These are phyloP conservation scores for Fusarium xylarioides DNA, from an alignment of 2,329 filamentous ascomycete species.

Conservation along the genomic window DNA sequence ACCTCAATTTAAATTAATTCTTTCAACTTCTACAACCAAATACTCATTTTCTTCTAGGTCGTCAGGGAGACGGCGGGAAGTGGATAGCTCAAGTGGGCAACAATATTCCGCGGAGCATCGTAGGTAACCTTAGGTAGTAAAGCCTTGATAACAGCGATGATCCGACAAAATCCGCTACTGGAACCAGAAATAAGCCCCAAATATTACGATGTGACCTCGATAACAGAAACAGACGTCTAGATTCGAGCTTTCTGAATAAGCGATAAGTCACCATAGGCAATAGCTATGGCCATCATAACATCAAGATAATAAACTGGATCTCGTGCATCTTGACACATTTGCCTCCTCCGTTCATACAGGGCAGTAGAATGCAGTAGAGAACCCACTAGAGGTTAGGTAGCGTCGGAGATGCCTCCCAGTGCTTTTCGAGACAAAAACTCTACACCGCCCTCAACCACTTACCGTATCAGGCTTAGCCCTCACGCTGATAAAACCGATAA, in stretches of 20 bases:
- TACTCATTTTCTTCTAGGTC: slow-evolving; percentile 4
- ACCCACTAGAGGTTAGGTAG: slow-evolving; percentile 1
- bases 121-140: neutral
- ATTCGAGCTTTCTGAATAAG: neutral
- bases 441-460: slow-evolving; percentile 42
- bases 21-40: neutral
- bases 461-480: slow-evolving; percentile 29
- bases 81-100: slow-evolving; percentile 31
- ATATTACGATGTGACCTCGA: neutral
- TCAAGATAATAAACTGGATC: neutral
- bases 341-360: slow-evolving; percentile 3
- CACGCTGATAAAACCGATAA: slow-evolving; percentile 46
- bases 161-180: slow-evolving; percentile 35
- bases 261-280: neutral
- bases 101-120: slow-evolving; percentile 20
- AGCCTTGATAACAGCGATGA: slow-evolving; percentile 15
- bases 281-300: neutral
- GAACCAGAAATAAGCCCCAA: slow-evolving; percentile 16
- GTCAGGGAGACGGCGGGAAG: slow-evolving; percentile 39
- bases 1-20: neutral
- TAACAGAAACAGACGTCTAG: neutral
- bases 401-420: slow-evolving; percentile 30
- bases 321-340: slow-evolving; percentile 11
- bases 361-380: neutral
- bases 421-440: slow-evolving; percentile 20